Base-by-base conservation (phyloP, 2,329 filamentous ascomycete genomes). In the Sporothrix humicola region DNA sequence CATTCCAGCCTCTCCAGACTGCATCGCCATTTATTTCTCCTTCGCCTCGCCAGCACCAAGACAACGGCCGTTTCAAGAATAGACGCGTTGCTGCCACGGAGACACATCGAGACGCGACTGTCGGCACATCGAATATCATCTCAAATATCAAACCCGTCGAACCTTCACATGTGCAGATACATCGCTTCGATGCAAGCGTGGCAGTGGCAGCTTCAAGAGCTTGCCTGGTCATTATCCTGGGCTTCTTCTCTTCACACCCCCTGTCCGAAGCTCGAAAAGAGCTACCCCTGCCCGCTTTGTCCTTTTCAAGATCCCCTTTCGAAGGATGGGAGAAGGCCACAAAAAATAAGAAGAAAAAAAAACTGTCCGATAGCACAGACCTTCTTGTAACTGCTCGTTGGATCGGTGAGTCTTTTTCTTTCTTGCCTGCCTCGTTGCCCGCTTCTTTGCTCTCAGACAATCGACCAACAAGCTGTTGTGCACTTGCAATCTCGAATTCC, bases 41-140 rank as follows among this genome's bases (percentile, higher is more conserved):
- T 31, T 48, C 20, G 20, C 20, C 61, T 20, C 42, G 42, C 17
- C 17, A 37, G 48, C 42, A 48, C 61, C 42, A 46, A 48, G 42
- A 66, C 42, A 13, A 26, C n/a, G 42, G 61, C 20, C n/a, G 42
- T 66, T 66, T 66, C 61, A 66, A 26, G 20, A 65, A 46, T n/a
- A 65, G 4, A 46, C 56, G 61, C 61, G n/a, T 20, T 26, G 42
- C 10, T 44, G n/a, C 20, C 31, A 48, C 42, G 61, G 4, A 44
- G n/a, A 15, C 12, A 13, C 54, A 7, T 17, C 61, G 59, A n/a
- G 37, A 56, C 23, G 20, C 52, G 23, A 26, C 20, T 5, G 20
- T 26, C 8, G 52, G 23, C 23, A 26, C 20, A 23, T 23, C 52
- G 20, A 23, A 26, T 23, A 23, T 23, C 52, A 23, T 56, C n/a